phyloP scores from a whole-genome alignment of 2,329 filamentous ascomycete species.

The Coniochaeta sp. region DNA sequence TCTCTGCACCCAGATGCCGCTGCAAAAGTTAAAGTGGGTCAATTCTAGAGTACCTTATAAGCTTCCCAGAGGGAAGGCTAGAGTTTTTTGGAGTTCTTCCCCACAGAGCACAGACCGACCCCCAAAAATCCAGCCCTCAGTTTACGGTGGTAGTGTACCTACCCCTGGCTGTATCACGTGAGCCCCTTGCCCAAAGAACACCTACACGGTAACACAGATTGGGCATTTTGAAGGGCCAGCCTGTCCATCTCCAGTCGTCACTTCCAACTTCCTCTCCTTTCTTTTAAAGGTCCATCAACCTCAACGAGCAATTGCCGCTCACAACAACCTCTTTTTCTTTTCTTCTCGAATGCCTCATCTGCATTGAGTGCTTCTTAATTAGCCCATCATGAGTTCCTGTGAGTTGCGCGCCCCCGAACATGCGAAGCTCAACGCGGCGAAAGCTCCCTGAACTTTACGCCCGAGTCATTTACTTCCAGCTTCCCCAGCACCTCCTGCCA shows the following conservation, averaged over 20 bases:
- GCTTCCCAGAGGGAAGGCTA: too few species aligned
- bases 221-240: neutral
- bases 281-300: constrained; percentile 13
- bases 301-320: constrained; percentile 21
- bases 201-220: too few species aligned
- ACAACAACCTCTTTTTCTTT: constrained; percentile 21
- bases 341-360: constrained; percentile 15
- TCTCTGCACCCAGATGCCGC: neutral
- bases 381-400: constrained; percentile 47
- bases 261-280: constrained; percentile 67
- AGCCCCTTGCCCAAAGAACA: too few species aligned
- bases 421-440: neutral
- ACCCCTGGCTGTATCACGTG: too few species aligned
- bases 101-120: neutral
- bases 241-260: constrained; percentile 25
- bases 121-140: neutral
- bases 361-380: constrained; percentile 11
- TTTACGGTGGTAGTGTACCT: too few species aligned
- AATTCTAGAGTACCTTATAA: too few species aligned
- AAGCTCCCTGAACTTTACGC: neutral
- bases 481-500: neutral
- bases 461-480: neutral
- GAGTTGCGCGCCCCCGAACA: constrained; percentile 25
- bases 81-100: neutral
- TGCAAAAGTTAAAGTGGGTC: neutral